phyloP scores from a whole-genome alignment of 225 moss, liverwort and hornwort genomes.

The Polytrichum commune region DNA sequence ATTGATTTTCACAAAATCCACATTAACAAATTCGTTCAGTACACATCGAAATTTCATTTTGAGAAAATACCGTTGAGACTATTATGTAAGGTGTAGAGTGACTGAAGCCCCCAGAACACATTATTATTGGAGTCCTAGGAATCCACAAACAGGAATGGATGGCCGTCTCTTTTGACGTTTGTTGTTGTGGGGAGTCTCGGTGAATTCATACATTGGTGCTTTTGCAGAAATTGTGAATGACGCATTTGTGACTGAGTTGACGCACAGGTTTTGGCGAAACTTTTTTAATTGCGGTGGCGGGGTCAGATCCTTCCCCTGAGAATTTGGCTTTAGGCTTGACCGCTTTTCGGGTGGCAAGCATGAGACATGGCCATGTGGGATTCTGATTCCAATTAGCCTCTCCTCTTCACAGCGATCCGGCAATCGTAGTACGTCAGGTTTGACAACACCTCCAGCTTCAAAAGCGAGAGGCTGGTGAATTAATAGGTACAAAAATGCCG shows the following conservation, averaged over 20 bases:
- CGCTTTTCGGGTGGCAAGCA: neutral
- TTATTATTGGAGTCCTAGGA: no score
- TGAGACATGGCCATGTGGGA: neutral
- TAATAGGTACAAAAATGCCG: neutral
- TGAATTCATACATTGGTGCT: neutral
- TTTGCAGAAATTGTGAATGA: neutral
- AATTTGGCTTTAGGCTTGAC: neutral
- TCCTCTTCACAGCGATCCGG: neutral
- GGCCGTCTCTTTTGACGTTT: neutral
- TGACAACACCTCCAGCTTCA: neutral
- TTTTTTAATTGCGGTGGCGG: no score
- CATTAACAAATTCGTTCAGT: no score
- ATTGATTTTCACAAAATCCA: no score
- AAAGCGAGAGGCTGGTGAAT: neutral
- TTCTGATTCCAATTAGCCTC: neutral
- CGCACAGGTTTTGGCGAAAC: no score
- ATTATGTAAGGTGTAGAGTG: no score
- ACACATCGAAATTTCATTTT: no score
- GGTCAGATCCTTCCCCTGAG: neutral
- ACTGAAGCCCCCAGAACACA: no score
- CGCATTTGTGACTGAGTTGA: no score
- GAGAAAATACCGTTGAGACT: no score
- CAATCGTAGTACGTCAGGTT: neutral
- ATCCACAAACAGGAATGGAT: no score
- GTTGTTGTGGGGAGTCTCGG: neutral